Evolutionary conservation across 2,329 filamentous ascomycete genomes (phyloP), one percentile per base, ranked within the genome.

Genomic region (Huntiella abstrusa): DNA sequence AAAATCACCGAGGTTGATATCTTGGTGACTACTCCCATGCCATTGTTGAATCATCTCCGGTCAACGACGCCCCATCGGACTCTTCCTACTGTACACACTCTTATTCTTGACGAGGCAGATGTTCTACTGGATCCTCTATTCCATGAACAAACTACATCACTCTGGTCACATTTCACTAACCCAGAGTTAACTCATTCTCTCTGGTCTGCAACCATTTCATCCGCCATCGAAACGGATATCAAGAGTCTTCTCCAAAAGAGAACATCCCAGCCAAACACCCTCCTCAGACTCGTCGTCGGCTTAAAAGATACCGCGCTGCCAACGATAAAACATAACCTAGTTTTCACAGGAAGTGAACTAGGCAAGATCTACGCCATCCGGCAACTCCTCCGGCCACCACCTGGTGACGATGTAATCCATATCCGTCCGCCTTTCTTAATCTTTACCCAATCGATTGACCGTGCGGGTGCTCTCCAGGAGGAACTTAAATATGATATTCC

Each of bases 121-220:
- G 86, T 96, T 11, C 77, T 98, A 4, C 73, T 98, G 8, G 87
- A 96, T 55, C 79, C 83, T 12, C 68, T 95, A 4, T 98, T 98
- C 66, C 75, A 83, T 48, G 81, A 91, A 16, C 86, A 95, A 60
- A 95, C 86, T 0, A 67, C 92, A 34, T 71, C 73, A 3, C 78
- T 96, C 51, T 95, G 87, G 86, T 73, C 75, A 37, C 74, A 82
- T 3, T 88, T 88, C 59, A 76, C 68, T 2, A 77, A 79, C 53
- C 67, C 74, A 3, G 62, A 69, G n/a, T 66, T 96, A 6, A 73
- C 77, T 17, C 69, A 85, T 3, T 84, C 82, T 7, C 77, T 93
- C 50, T 98, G 88, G 86, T 96, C 91, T 11, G 91, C 91, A 11
- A 98, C 91, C 0, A 95, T 98, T 79, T 85, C 83, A 3, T 94